phyloP scores from a whole-genome alignment of 2,329 filamentous ascomycete species.

The Colletotrichum melonis region DNA sequence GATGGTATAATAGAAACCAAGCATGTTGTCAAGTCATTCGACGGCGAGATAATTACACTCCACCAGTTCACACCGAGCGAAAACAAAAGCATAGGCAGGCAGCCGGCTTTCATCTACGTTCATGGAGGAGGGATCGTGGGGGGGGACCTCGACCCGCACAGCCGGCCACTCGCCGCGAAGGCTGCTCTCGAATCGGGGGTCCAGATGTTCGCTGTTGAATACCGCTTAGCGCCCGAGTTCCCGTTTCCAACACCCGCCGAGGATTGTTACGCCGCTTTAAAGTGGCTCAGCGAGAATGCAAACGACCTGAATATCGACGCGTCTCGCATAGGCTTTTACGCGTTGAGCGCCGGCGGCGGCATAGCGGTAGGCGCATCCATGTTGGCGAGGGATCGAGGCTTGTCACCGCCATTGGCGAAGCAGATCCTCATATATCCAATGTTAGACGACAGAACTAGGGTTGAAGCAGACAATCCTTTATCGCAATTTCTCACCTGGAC shows the following conservation, averaged over 20 bases:
- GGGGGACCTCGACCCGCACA: constrained; percentile 42
- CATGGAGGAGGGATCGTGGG: constrained; percentile 57
- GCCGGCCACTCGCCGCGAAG: constrained; percentile 10
- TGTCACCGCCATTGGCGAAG: constrained; percentile 42
- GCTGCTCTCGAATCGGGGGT: constrained; percentile 42
- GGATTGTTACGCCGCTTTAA: constrained; percentile 48
- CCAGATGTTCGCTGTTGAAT: constrained; percentile 51
- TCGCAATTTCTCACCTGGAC: constrained; percentile 37
- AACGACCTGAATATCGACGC: constrained; percentile 37
- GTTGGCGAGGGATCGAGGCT: constrained; percentile 48
- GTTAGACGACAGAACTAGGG: constrained; percentile 44
- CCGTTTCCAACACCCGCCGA: constrained; percentile 48
- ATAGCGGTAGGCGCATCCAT: constrained; percentile 45
- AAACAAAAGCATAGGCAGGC: background rate
- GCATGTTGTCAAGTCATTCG: constrained; percentile 14
- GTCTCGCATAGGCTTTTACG: constrained; percentile 37
- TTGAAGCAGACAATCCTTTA: constrained; percentile 9
- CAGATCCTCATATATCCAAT: constrained; percentile 48
- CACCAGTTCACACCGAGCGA: constrained; percentile 9
- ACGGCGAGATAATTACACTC: constrained; percentile 19
- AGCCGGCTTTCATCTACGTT: constrained; percentile 49
- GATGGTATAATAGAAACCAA: constrained; percentile 15
- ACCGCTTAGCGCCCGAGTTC: constrained; percentile 55
- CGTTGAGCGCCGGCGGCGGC: constrained; percentile 40
- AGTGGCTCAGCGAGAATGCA: constrained; percentile 41